Percentiles rank a stretch among this genome's conserved stretches.
These are phyloP conservation scores for Sarcocystis neurona DNA, from an alignment of 169 alveolate genomes.

Conservation along the genomic window DNA sequence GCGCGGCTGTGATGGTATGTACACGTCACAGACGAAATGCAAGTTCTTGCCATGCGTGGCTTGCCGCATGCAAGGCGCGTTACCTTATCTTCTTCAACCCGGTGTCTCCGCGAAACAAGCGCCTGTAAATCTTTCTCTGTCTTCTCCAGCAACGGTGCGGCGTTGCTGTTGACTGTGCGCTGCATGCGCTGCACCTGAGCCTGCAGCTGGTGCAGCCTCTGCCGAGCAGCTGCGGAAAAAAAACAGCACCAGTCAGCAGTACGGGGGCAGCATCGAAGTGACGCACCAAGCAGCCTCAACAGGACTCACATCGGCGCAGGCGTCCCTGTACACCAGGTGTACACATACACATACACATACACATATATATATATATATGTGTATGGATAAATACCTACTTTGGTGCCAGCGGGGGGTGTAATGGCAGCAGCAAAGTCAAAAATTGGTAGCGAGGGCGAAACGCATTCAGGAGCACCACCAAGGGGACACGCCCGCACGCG, in stretches of 20 bases:
- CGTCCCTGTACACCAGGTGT: not conserved
- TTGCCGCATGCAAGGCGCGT: not conserved
- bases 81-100: conserved; percentile 87
- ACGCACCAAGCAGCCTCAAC: not conserved
- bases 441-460: too few species aligned
- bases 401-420: too few species aligned
- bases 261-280: not conserved
- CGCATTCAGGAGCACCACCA: too few species aligned
- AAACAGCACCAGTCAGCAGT: too few species aligned
- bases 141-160: conserved; percentile 91
- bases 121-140: conserved; percentile 87
- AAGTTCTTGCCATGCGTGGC: too few species aligned
- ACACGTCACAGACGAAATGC: too few species aligned
- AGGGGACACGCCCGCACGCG: too few species aligned
- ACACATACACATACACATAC: not conserved
- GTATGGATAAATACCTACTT: not conserved
- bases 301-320: not conserved
- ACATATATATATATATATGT: not conserved
- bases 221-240: conserved; percentile 51
- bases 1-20: too few species aligned
- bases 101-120: conserved; percentile 86
- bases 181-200: conserved; percentile 21
- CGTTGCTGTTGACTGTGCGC: conserved; percentile 89
- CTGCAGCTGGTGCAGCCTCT: conserved; percentile 54
- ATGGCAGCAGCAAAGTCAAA: too few species aligned